Evolutionary conservation across 1,284 basidiomycete genomes (phyloP).

Genomic region (Puccinia coronata): DNA sequence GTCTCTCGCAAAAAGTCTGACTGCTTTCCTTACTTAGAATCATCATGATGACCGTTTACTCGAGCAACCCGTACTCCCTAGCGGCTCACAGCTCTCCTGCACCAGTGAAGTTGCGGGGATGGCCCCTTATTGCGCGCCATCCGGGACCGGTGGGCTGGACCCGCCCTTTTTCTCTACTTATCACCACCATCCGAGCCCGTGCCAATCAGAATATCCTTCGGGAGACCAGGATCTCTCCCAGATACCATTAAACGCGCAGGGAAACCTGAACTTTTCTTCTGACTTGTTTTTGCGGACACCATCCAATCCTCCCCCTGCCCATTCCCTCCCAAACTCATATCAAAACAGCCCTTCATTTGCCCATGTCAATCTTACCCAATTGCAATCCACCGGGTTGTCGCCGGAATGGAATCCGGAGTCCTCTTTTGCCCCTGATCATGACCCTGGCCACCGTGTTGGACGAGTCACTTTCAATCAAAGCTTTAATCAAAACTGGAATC

Average conservation of each 20-base stretch:
- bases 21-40: not conserved
- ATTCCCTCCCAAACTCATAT: not conserved
- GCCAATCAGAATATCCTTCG: not conserved
- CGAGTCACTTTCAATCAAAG: not conserved
- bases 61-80: not conserved
- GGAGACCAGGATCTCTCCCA: not conserved
- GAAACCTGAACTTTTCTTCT: not conserved
- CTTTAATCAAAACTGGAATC: not conserved
- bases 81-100: not conserved
- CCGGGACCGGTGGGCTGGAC: not conserved
- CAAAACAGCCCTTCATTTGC: not conserved
- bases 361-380: not conserved
- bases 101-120: not conserved
- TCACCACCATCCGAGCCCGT: not conserved
- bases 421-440: not conserved
- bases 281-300: not conserved
- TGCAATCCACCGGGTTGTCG: not conserved
- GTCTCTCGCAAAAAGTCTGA: too few relatives aligned
- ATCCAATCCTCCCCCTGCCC: not conserved
- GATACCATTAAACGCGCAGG: not conserved
- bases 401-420: conserved; percentile 1
- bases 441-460: not conserved
- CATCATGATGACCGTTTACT: not conserved
- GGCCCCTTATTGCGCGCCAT: not conserved
- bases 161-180: not conserved